Evolutionary conservation across 129 eudicot genomes (phyloP), one percentile per base, ranked within the genome.

Genomic region (Lonicera japonica): DNA sequence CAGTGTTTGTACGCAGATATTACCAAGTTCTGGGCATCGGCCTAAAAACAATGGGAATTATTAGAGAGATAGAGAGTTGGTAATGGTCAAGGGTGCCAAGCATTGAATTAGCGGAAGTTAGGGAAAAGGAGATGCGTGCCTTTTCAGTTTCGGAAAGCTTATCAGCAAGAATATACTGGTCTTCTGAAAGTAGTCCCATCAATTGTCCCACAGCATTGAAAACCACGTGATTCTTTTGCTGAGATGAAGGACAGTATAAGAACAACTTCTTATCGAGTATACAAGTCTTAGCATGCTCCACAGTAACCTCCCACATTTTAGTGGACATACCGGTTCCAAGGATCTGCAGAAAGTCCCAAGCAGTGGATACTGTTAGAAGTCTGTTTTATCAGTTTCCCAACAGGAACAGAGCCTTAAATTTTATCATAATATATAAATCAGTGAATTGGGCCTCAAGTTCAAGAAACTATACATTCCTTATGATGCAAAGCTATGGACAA

Each of bases 271-370:
- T 66, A 72, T 87, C 98, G 45, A 92, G 74, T 23, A 87, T 77
- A 60, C 96, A 87, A 54, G 88, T 87, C 72, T 66, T 80, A 20
- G 98, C 95, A 65, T 92, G 98, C 21, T 92, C 98, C 38, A 80
- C 68, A 3, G 88, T 67, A 6, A 71, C 79, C 25, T 84, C 98
- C 98, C 98, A 92, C 96, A 92, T 84, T 77, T 85, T 92, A 18
- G 88, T 56, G 40, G 96, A 87, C 96, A 92, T 92, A 41, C 98
- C 98, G 10, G 90, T 69, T 54, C 98, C 98, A 45, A 92, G 88
- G 66, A 87, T 80, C 98, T 92, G 83, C 70, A 68, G 54, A 59
- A 47, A 17, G 54, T 41, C 21, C 36, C 56, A 54, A 21, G n/a
- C 21, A 48, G 63, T 22, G 21, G 14, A 19, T 54, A 39, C 62